Conservation (phyloP, 352 stramenopile genomes). For the Phytophthora pseudosyringae region DNA sequence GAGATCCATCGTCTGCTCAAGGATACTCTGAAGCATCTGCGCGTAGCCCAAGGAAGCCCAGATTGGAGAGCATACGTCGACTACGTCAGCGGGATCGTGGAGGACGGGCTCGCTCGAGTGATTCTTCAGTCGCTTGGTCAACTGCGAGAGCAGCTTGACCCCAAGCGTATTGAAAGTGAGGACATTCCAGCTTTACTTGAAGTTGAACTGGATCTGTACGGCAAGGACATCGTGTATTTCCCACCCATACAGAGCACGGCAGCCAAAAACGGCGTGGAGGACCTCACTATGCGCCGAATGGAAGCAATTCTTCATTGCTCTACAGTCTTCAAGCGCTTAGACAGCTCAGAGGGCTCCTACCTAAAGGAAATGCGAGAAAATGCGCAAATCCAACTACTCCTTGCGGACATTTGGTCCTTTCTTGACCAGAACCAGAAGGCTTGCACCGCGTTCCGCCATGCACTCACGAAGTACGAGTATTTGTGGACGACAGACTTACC, state of each 20-base stretch:
- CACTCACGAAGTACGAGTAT: constrained; percentile 93
- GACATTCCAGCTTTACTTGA: constrained; percentile 89
- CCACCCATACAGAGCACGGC: constrained; percentile 59
- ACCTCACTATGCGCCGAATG: constrained; percentile 69
- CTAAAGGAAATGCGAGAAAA: constrained; percentile 91
- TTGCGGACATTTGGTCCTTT: constrained; percentile 85
- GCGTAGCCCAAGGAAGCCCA: constrained; percentile 89
- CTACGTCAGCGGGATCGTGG: constrained; percentile 92
- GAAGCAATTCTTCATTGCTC: constrained; percentile 73
- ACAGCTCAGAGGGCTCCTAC: constrained; percentile 89
- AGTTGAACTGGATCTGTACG: constrained; percentile 92
- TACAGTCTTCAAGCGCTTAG: constrained; percentile 85
- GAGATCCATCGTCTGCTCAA: constrained; percentile 91
- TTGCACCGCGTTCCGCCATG: constrained; percentile 60
- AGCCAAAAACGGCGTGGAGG: constrained; percentile 60
- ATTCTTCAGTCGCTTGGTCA: constrained; percentile 72
- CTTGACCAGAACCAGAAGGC: constrained; percentile 81
- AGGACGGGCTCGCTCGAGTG: constrained; percentile 80
- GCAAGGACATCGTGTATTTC: constrained; percentile 86
- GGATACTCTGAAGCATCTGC: constrained; percentile 89
- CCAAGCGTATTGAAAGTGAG: constrained; percentile 80
- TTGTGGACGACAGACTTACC: constrained; percentile 92
- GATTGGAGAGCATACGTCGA: constrained; percentile 94
- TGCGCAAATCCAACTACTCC: constrained; percentile 69
- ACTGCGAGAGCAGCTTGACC: constrained; percentile 87